Conservation (phyloP, 306 rosid genomes). For the Acacia crassicarpa region DNA sequence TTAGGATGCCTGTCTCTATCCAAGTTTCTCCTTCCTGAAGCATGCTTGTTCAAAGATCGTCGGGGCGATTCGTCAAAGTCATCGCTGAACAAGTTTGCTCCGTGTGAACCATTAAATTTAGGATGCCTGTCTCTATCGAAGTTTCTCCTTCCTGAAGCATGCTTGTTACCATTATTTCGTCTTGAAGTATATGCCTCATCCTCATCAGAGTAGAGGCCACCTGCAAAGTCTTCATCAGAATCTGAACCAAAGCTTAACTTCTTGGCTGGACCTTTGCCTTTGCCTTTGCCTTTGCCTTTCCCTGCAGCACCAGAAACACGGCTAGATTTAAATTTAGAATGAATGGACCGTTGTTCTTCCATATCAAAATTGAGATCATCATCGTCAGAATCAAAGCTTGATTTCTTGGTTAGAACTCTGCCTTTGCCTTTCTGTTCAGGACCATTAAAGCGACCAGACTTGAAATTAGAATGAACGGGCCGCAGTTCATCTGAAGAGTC, state of each 20-base stretch:
- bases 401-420: conserved; percentile 50
- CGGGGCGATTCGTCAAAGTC: conserved; percentile 47
- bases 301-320: conserved; percentile 51
- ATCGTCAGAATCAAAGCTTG: conserved; percentile 64
- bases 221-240: conserved; percentile 69
- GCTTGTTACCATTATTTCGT: conserved; percentile 38
- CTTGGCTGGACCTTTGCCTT: conserved; percentile 53
- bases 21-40: conserved; percentile 47
- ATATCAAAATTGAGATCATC: conserved; percentile 56
- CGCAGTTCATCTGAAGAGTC: conserved; percentile 49
- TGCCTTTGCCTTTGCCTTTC: conserved; percentile 48
- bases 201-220: conserved; percentile 72
- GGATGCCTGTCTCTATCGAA: conserved; percentile 36
- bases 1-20: conserved; percentile 33
- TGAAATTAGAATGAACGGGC: conserved; percentile 58
- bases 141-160: conserved; percentile 43
- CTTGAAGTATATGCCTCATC: conserved; percentile 51
- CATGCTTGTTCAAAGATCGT: conserved; percentile 21
- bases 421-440: conserved; percentile 48
- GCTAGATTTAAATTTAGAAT: conserved; percentile 66
- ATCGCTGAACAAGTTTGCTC: conserved; percentile 44
- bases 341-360: conserved; percentile 49
- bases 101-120: conserved; percentile 44
- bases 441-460: conserved; percentile 61
- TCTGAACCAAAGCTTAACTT: conserved; percentile 83